Percentiles rank a stretch among this genome's conserved stretches.
phyloP scores from a whole-genome alignment of 139 green algal species.

The Volvox africanus region DNA sequence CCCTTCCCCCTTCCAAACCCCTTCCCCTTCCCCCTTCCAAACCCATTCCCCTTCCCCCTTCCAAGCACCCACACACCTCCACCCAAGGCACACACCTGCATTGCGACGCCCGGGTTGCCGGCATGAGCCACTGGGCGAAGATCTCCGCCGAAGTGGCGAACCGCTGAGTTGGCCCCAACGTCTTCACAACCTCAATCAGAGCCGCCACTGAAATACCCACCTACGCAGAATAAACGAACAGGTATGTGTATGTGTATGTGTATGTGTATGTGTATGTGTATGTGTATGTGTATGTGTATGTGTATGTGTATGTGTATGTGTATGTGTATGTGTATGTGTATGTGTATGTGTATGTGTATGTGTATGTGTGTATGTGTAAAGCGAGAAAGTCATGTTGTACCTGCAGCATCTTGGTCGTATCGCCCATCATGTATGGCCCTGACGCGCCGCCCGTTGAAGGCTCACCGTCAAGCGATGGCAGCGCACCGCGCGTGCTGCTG shows the following conservation, averaged over 20 bases:
- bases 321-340: no score
- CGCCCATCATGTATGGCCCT: background rate
- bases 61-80: no score
- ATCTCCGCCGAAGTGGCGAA: background rate
- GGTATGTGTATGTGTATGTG: no score
- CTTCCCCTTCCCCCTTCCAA: no score
- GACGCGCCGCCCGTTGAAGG: background rate
- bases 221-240: background rate
- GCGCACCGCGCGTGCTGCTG: background rate
- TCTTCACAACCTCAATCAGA: constrained; percentile 21
- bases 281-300: no score
- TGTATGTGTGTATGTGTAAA: no score
- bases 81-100: constrained; percentile 31
- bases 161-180: background rate
- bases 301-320: no score
- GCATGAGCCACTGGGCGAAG: background rate
- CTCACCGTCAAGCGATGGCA: background rate
- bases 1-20: no score
- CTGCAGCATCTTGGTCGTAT: constrained; percentile 12
- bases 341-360: no score
- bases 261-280: no score
- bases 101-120: background rate
- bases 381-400: background rate
- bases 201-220: constrained; percentile 22
- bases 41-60: no score